These are phyloP conservation scores for Dioszegia crocea DNA, from an alignment of 768 basidiomycete genomes.

Conservation along the genomic window DNA sequence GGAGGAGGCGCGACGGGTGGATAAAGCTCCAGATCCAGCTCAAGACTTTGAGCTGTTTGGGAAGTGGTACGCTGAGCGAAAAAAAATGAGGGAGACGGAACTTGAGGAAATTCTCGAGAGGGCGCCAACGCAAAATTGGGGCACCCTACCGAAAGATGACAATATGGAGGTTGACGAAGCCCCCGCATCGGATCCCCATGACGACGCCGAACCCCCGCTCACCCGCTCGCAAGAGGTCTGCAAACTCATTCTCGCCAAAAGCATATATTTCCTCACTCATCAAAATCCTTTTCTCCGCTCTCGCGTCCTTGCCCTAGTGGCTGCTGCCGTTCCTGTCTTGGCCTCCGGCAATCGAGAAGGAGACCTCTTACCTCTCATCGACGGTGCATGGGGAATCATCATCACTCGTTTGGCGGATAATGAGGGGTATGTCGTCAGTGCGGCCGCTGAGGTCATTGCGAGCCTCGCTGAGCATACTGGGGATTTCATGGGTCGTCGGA, in stretches of 20 bases:
- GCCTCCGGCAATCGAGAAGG: conserved; percentile 55
- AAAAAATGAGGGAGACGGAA: conserved; percentile 13
- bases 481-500: conserved; percentile 73
- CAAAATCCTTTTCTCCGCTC: conserved; percentile 78
- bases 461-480: conserved; percentile 67
- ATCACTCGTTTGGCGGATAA: conserved; percentile 65
- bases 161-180: conserved; percentile 27
- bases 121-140: conserved; percentile 42
- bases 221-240: conserved; percentile 72
- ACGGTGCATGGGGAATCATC: conserved; percentile 91
- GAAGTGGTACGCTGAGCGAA: conserved; percentile 58
- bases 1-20: conserved; percentile 21
- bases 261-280: conserved; percentile 86
- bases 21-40: conserved; percentile 33
- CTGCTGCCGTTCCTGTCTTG: conserved; percentile 66
- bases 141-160: conserved; percentile 38
- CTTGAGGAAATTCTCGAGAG: conserved; percentile 40
- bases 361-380: conserved; percentile 75
- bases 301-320: conserved; percentile 70
- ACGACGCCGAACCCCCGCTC: conserved; percentile 54
- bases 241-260: conserved; percentile 78
- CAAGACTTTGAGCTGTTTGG: conserved; percentile 54
- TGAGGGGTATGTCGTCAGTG: conserved; percentile 74
- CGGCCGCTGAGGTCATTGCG: conserved; percentile 70
- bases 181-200: conserved; percentile 24